phyloP scores from a whole-genome alignment of 2,329 filamentous ascomycete species.

The Diplodia corticola region DNA sequence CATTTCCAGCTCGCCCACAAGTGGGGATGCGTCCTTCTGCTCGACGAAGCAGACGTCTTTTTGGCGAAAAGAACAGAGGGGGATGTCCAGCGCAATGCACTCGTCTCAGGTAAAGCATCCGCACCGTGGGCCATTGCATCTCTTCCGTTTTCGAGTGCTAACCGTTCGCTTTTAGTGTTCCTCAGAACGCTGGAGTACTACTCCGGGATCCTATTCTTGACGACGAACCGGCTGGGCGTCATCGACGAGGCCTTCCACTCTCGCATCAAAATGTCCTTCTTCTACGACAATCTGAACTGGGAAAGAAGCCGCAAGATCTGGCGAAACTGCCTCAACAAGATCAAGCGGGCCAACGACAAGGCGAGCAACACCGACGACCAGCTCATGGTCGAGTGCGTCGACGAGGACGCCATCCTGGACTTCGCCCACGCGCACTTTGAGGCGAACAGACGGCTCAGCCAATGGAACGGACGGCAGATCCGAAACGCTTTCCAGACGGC shows the following conservation, averaged over 20 bases:
- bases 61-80: neutral
- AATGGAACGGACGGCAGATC: constrained; percentile 28
- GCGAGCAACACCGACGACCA: no score
- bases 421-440: neutral
- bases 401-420: neutral
- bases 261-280: constrained; percentile 13
- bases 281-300: constrained; percentile 24
- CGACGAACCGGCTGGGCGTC: constrained; percentile 37
- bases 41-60: constrained; percentile 23
- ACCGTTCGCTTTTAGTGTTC: constrained; percentile 5
- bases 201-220: constrained; percentile 36
- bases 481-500: constrained; percentile 29
- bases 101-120: neutral
- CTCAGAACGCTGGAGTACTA: constrained; percentile 20
- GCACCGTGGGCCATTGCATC: no score
- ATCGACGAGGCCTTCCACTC: constrained; percentile 28
- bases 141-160: no score
- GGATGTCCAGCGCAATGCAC: neutral
- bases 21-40: constrained; percentile 3
- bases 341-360: neutral
- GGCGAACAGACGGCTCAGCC: neutral
- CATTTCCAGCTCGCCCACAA: neutral
- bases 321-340: neutral
- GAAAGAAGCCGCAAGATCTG: neutral
- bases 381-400: neutral